Evolutionary conservation across 2,329 filamentous ascomycete species (phyloP), one percentile per base, ranked within the genome.

Genomic region (Teratosphaeria nubilosa): DNA sequence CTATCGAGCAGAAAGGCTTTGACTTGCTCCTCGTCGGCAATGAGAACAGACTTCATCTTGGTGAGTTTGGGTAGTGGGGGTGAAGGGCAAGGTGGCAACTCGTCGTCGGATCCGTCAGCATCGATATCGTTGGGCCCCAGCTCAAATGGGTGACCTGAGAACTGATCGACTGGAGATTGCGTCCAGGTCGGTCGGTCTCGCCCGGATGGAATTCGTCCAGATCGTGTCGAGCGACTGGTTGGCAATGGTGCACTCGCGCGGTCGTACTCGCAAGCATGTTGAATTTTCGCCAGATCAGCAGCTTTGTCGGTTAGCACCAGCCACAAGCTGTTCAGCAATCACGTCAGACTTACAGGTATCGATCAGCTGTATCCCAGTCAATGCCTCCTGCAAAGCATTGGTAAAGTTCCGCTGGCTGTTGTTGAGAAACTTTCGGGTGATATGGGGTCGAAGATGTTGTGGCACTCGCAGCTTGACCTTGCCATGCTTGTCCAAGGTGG

Each of bases 1-100:
- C 83, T 75, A 48, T 80, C 77, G 53, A 81, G 76, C 63, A 87
- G 86, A 62, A 86, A 85, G 9, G 76, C 76, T 73, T 79, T 80
- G n/a, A 68, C 60, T 25, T 62, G 60, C 16, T 56, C 57, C 24
- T 58, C 53, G 11, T 67, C 63, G 54, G 58, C 53, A 22, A 66
- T 62, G n/a, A 50, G 51, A 34, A 66, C 60, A 22, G 34, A 32
- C 51, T 57, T 34, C 57, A 56, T 51, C 22, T 32, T 55, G 1
- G 3, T 48, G 41, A 48, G 3, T 20, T 48, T 48, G 41, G 41
- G 41, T 1, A 11, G 16, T 22, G 41, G 5, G 4, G 6, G n/a
- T 2, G 1, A 7, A 10, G 41, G 41, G 9, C 9, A 16, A 48
- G 16, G 41, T 20, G 41, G n/a, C n/a, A 48, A 20, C 11, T 10